A percentile compares a stretch with the other conserved stretches of the same genome.
Evolutionary conservation across 2,329 filamentous ascomycete genomes (phyloP).

Genomic region (Sarocladiaceae sp.): DNA sequence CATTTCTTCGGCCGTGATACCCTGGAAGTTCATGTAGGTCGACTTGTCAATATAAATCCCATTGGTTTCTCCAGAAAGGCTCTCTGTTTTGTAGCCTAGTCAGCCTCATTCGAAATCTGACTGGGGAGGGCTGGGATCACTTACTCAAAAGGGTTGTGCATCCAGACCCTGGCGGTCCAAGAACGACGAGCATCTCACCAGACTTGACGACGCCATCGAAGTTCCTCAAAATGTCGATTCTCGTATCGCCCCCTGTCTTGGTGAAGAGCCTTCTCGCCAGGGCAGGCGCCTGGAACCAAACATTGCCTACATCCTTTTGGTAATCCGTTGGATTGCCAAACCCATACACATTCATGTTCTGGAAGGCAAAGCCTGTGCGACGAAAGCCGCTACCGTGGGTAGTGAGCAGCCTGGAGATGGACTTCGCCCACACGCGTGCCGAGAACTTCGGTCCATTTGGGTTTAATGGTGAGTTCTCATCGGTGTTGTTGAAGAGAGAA

Average conservation of each 20-base stretch:
- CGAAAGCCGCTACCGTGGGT: constrained; percentile 17
- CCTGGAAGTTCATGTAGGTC: constrained; percentile 62
- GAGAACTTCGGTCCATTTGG: constrained; percentile 38
- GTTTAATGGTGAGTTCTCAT: constrained; percentile 26
- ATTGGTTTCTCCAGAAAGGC: constrained; percentile 47
- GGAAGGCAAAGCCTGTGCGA: constrained; percentile 29
- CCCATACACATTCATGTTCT: constrained; percentile 41
- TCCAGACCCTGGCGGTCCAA: constrained; percentile 46
- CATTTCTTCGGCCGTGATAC: constrained; percentile 53
- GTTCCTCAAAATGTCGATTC: constrained; percentile 38
- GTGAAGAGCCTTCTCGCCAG: constrained; percentile 7
- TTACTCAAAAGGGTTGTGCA: constrained; percentile 65
- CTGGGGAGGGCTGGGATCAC: no score
- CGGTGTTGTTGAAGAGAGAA: background rate
- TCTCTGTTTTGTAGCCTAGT: no score
- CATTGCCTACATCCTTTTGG: constrained; percentile 32
- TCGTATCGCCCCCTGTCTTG: background rate
- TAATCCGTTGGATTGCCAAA: constrained; percentile 42
- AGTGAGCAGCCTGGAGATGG: constrained; percentile 16
- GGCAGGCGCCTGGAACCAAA: constrained; percentile 22
- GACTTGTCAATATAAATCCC: constrained; percentile 54
- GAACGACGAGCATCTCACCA: constrained; percentile 52
- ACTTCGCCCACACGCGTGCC: constrained; percentile 29
- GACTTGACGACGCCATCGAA: constrained; percentile 46
- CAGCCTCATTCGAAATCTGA: no score